Evolutionary conservation across 495 filamentous ascomycete species (phyloP).

Genomic region (Pseudomonodictys pantanalensis): DNA sequence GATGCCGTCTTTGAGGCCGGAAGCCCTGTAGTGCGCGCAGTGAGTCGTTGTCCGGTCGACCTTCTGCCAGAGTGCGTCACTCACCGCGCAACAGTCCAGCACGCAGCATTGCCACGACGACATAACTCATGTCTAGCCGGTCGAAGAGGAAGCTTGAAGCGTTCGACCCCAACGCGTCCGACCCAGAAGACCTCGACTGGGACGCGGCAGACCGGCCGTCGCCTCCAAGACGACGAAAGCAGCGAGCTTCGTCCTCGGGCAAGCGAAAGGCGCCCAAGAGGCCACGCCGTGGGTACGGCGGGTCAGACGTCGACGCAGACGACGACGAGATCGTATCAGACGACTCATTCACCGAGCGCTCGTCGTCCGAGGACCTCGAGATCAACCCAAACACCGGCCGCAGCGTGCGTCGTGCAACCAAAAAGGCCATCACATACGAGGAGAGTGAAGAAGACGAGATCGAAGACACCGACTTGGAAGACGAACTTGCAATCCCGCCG

Average conservation of each 20-base stretch:
- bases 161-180: conserved; percentile 79
- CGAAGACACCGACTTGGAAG: conserved; percentile 39
- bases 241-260: conserved; percentile 16
- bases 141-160: conserved; percentile 69
- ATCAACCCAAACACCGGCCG: conserved; percentile 66
- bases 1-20: conserved; percentile 9
- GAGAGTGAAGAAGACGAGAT: conserved; percentile 45
- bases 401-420: conserved; percentile 62
- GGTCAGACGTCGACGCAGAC: conserved; percentile 68
- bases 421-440: conserved; percentile 46
- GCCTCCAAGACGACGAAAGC: conserved; percentile 27
- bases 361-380: conserved; percentile 63
- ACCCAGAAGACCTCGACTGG: conserved; percentile 80
- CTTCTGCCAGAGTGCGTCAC: neutral
- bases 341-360: conserved; percentile 59
- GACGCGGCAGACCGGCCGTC: conserved; percentile 40
- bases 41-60: neutral
- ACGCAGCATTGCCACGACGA: neutral
- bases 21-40: neutral
- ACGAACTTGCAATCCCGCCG: conserved; percentile 25
- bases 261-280: conserved; percentile 49
- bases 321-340: conserved; percentile 56
- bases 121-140: conserved; percentile 48
- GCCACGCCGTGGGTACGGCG: conserved; percentile 48
- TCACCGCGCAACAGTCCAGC: conserved; percentile 14